Conservation (phyloP, 345 rosid genomes). For the Cardamine occulta region DNA sequence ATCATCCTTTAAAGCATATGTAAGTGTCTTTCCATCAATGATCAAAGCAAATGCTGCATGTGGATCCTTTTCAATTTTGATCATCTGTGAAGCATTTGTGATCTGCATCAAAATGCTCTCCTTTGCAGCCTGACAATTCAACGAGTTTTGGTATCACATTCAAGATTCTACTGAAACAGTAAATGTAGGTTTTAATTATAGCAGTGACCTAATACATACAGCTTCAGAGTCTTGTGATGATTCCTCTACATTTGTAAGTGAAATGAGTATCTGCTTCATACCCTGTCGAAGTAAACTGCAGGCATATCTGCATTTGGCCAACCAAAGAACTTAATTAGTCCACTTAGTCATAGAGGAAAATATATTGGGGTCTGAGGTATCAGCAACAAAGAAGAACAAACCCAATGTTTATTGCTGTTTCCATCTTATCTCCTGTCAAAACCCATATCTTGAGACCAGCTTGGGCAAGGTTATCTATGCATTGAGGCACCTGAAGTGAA, state of each 20-base stretch:
- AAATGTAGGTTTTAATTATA: neutral
- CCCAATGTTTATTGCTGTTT: conserved; percentile 90
- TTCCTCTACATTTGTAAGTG: conserved; percentile 35
- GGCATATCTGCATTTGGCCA: conserved; percentile 59
- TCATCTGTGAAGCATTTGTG: conserved; percentile 50
- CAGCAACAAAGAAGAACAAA: conserved; percentile 33
- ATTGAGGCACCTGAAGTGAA: conserved; percentile 68
- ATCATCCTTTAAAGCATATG: conserved; percentile 58
- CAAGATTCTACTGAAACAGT: conserved; percentile 3
- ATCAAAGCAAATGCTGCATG: conserved; percentile 68
- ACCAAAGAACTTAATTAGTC: conserved; percentile 29
- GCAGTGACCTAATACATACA: conserved; percentile 42
- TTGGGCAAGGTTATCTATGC: conserved; percentile 91
- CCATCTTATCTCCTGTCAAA: conserved; percentile 85
- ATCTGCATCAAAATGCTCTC: conserved; percentile 60
- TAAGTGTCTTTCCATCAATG: conserved; percentile 74
- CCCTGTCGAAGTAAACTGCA: conserved; percentile 84
- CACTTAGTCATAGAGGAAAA: conserved; percentile 28
- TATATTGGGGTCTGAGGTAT: neutral
- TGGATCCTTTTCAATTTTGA: conserved; percentile 51
- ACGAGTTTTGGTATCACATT: conserved; percentile 15
- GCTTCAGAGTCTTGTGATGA: conserved; percentile 35
- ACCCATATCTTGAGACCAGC: conserved; percentile 89
- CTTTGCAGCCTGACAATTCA: conserved; percentile 55
- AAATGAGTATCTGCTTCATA: conserved; percentile 60